A percentile compares a stretch with the other conserved stretches of the same genome.
Evolutionary conservation across 163 green algal genomes (phyloP).

Genomic region (Smithsoniella earleae): DNA sequence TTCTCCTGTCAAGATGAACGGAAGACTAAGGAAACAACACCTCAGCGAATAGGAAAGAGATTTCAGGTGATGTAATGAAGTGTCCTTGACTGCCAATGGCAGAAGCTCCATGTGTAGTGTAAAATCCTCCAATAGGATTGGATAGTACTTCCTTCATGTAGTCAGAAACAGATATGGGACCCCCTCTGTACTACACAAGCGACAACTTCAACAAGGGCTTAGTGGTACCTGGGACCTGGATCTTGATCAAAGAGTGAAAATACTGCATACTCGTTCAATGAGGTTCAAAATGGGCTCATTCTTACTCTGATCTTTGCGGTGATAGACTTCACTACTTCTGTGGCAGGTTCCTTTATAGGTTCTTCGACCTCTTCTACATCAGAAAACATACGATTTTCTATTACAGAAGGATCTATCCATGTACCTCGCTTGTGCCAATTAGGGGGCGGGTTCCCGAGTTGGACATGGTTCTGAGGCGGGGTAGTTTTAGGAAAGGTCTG

Average conservation of each 20-base stretch:
- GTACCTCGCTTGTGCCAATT: conserved; percentile 23
- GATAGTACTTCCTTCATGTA: conserved; percentile 92
- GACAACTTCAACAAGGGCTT: background rate
- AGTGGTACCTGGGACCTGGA: no score
- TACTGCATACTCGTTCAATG: background rate
- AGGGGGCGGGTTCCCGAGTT: background rate
- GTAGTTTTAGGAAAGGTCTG: no score
- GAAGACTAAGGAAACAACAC: conserved; percentile 38
- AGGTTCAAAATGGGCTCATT: background rate
- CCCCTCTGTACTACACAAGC: conserved; percentile 43
- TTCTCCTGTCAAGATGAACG: no score
- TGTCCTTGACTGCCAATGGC: conserved; percentile 71
- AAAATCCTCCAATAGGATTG: conserved; percentile 82
- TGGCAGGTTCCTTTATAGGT: conserved; percentile 10
- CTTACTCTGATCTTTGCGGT: background rate
- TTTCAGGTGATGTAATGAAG: conserved; percentile 94
- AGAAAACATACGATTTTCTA: conserved; percentile 24
- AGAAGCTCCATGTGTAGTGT: conserved; percentile 75
- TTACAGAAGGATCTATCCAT: conserved; percentile 20
- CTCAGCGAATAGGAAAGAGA: conserved; percentile 96
- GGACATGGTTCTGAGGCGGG: background rate
- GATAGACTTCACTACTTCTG: conserved; percentile 7
- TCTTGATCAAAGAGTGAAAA: background rate
- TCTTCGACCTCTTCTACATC: background rate
- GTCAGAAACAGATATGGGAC: conserved; percentile 79